Percentiles rank a stretch among this genome's conserved stretches.
phyloP scores from a whole-genome alignment of 2,329 filamentous ascomycete species.

The Epichloe uncinata region DNA sequence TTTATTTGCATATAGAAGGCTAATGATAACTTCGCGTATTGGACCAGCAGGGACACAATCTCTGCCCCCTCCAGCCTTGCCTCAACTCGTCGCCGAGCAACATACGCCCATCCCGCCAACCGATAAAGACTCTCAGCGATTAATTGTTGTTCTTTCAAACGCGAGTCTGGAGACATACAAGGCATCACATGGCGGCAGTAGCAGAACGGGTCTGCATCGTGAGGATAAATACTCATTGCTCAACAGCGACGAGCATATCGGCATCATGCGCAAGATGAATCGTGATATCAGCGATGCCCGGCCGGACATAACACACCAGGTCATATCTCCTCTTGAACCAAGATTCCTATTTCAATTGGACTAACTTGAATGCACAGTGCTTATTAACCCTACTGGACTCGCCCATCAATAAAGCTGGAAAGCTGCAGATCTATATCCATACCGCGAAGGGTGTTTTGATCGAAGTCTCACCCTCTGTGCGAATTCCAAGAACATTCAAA shows the following conservation, averaged over 20 bases:
- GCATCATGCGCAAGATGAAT: constrained; percentile 99
- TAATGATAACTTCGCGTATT: background rate
- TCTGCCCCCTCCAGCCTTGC: constrained; percentile 84
- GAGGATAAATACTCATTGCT: constrained; percentile 96
- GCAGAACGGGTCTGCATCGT: constrained; percentile 49
- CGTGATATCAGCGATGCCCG: constrained; percentile 95
- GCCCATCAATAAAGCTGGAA: constrained; percentile 95
- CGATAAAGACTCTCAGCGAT: constrained; percentile 80
- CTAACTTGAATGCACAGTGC: constrained; percentile 49
- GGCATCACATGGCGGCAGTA: constrained; percentile 60
- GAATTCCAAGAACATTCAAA: constrained; percentile 97
- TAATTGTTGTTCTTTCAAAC: constrained; percentile 95
- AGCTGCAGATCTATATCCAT: constrained; percentile 96
- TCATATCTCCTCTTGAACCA: constrained; percentile 25
- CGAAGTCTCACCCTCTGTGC: constrained; percentile 93
- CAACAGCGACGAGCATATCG: constrained; percentile 98
- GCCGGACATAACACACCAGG: constrained; percentile 97
- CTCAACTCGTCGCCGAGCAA: constrained; percentile 87
- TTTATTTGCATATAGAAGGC: background rate
- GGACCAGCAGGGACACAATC: constrained; percentile 66
- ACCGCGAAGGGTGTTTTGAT: constrained; percentile 95
- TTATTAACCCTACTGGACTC: constrained; percentile 94
- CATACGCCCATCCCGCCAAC: constrained; percentile 67
- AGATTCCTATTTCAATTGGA: constrained; percentile 19
- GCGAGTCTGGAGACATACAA: constrained; percentile 97